Percentiles rank a stretch among this genome's conserved stretches.
These are phyloP conservation scores for Pseudocercospora macadamiae DNA, from an alignment of 2,329 filamentous ascomycete genomes.

Conservation along the genomic window DNA sequence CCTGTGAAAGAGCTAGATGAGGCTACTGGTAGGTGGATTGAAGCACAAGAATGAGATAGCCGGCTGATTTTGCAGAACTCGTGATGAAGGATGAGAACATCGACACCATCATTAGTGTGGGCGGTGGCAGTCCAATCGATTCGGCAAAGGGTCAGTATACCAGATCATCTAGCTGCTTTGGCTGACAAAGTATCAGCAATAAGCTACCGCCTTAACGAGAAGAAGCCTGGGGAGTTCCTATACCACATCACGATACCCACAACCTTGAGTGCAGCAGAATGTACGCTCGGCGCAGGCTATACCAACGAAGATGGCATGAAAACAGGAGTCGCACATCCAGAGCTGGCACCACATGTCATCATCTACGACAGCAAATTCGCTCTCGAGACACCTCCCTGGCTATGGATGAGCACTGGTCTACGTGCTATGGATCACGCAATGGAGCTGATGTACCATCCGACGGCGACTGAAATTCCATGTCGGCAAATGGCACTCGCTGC, in stretches of 20 bases:
- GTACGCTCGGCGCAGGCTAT: constrained; percentile 56
- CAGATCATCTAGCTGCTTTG: not conserved
- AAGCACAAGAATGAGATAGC: not conserved
- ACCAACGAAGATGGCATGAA: constrained; percentile 55
- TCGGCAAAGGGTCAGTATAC: constrained; percentile 42
- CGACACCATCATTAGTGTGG: constrained; percentile 59
- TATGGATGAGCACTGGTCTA: constrained; percentile 57
- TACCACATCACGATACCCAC: constrained; percentile 54
- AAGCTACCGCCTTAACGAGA: constrained; percentile 48
- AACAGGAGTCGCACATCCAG: constrained; percentile 44
- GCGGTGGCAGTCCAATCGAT: constrained; percentile 60
- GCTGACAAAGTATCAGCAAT: constrained; percentile 38
- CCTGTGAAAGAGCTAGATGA: constrained; percentile 58
- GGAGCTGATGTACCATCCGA: constrained; percentile 57
- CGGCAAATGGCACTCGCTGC: constrained; percentile 51
- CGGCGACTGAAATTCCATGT: constrained; percentile 54
- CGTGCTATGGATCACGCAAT: constrained; percentile 60
- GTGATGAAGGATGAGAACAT: constrained; percentile 51
- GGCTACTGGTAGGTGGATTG: constrained; percentile 43
- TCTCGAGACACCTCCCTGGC: constrained; percentile 52
- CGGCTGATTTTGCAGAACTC: constrained; percentile 31
- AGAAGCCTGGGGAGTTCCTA: constrained; percentile 43
- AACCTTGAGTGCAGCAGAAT: constrained; percentile 58
- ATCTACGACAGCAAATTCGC: constrained; percentile 58
- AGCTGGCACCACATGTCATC: constrained; percentile 52